Evolutionary conservation across 257 asterid genomes (phyloP).

Genomic region (Ocimum tenuiflorum): DNA sequence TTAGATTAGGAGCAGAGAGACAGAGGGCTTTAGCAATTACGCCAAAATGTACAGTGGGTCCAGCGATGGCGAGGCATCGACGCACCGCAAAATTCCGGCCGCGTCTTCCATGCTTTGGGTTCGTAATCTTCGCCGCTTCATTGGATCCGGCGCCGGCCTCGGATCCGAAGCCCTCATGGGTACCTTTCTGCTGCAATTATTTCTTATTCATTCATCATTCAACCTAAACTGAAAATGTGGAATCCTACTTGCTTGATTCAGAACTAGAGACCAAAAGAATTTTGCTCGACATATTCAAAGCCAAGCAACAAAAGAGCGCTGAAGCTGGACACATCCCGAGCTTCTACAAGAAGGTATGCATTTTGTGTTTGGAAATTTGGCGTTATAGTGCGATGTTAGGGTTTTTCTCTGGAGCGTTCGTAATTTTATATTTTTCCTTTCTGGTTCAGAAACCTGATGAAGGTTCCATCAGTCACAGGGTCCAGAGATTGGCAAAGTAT

Average conservation of each 20-base stretch:
- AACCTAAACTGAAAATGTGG: constrained; percentile 18
- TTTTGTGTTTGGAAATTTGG: not conserved
- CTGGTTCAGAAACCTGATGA: constrained; percentile 86
- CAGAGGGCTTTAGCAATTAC: constrained; percentile 25
- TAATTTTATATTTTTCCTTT: constrained; percentile 7
- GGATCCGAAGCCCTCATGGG: constrained; percentile 99
- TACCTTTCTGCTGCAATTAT: constrained; percentile 24
- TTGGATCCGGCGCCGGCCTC: constrained; percentile 97
- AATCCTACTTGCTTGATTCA: constrained; percentile 27
- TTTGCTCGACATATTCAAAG: constrained; percentile 88
- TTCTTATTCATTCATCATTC: constrained; percentile 2
- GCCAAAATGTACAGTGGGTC: constrained; percentile 62
- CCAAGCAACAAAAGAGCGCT: constrained; percentile 87
- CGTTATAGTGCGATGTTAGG: not conserved
- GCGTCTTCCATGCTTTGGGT: constrained; percentile 98
- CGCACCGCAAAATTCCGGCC: constrained; percentile 71
- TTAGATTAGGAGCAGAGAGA: constrained; percentile 17
- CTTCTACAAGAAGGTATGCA: constrained; percentile 79
- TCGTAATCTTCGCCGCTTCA: constrained; percentile 91
- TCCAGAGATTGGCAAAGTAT: constrained; percentile 90
- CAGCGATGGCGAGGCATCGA: constrained; percentile 69
- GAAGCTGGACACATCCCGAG: constrained; percentile 90
- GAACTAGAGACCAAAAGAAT: constrained; percentile 95
- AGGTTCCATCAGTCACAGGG: constrained; percentile 96
- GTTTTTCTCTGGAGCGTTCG: constrained; percentile 8